A percentile compares a stretch with the other conserved stretches of the same genome.
These are phyloP conservation scores for Hypoxylon sp. DNA, from an alignment of 2,329 filamentous ascomycete species.

Conservation along the genomic window DNA sequence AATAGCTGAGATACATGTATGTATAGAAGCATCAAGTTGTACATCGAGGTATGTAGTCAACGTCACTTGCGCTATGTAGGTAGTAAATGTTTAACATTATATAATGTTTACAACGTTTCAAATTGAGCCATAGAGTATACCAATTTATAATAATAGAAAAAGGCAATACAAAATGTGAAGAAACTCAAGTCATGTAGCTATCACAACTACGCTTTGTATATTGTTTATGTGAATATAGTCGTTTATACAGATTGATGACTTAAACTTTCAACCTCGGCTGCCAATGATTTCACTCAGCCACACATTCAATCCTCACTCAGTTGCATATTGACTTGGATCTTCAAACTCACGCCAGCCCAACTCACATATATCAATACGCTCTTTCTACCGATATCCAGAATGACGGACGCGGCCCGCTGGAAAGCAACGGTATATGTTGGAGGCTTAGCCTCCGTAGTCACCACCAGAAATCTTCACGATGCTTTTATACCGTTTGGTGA, in stretches of 20 bases:
- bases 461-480: conserved; percentile 81
- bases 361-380: conserved; percentile 18
- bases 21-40: not conserved
- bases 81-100: not conserved
- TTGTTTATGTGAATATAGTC: conserved; percentile 24
- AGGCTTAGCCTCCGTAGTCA: conserved; percentile 86
- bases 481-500: conserved; percentile 98
- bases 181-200: not conserved
- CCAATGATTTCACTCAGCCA: conserved; percentile 26
- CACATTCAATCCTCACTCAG: conserved; percentile 21
- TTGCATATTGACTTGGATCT: conserved; percentile 28
- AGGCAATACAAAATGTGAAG: not conserved
- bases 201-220: not conserved
- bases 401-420: conserved; percentile 87
- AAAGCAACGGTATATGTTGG: conserved; percentile 95
- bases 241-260: conserved; percentile 3
- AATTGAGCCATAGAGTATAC: not conserved
- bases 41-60: not conserved
- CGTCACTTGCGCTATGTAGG: too few species aligned
- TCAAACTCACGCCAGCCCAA: conserved; percentile 24
- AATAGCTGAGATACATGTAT: not conserved
- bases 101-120: not conserved
- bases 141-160: not conserved
- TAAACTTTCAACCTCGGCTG: conserved; percentile 11
- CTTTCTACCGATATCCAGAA: conserved; percentile 57